Conservation (phyloP, 108 stramenopile genomes). For the Epithemia pelagica region DNA sequence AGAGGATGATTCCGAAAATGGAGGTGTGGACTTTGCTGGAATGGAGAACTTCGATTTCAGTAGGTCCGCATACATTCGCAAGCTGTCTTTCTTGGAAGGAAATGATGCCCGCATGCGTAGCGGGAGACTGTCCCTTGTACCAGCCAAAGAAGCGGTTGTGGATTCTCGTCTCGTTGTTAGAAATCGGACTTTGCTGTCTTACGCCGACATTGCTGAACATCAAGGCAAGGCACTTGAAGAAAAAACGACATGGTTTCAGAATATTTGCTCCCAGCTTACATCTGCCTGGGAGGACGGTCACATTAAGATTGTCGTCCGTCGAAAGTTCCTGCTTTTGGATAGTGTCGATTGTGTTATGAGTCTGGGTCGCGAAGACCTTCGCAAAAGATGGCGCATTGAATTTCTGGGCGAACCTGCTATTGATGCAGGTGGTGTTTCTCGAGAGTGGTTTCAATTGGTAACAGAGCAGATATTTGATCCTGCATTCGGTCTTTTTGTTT, state of each 20-base stretch:
- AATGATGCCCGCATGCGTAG: constrained; percentile 79
- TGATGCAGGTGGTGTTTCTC: constrained; percentile 95
- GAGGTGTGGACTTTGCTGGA: constrained; percentile 18
- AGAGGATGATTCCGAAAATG: constrained; percentile 13
- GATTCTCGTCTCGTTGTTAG: constrained; percentile 44
- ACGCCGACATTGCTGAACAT: constrained; percentile 65
- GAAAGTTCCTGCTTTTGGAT: constrained; percentile 70
- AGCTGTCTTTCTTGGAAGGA: constrained; percentile 63
- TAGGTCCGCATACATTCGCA: constrained; percentile 74
- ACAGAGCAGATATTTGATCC: constrained; percentile 93
- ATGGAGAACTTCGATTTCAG: constrained; percentile 59
- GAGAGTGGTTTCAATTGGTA: constrained; percentile 93
- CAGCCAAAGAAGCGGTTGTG: constrained; percentile 69
- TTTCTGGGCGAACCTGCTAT: constrained; percentile 92
- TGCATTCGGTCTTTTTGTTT: constrained; percentile 90
- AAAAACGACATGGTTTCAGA: constrained; percentile 83
- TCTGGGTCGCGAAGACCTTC: constrained; percentile 81
- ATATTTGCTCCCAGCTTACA: constrained; percentile 51
- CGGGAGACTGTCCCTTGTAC: constrained; percentile 48
- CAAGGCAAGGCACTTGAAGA: constrained; percentile 56
- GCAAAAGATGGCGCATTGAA: constrained; percentile 88
- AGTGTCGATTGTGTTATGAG: constrained; percentile 81
- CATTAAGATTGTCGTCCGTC: constrained; percentile 68
- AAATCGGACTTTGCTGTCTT: constrained; percentile 42
- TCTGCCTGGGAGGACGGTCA: constrained; percentile 85